Evolutionary conservation across 495 filamentous ascomycete genomes (phyloP), one percentile per base, ranked within the genome.

Genomic region (Physcia stellaris): DNA sequence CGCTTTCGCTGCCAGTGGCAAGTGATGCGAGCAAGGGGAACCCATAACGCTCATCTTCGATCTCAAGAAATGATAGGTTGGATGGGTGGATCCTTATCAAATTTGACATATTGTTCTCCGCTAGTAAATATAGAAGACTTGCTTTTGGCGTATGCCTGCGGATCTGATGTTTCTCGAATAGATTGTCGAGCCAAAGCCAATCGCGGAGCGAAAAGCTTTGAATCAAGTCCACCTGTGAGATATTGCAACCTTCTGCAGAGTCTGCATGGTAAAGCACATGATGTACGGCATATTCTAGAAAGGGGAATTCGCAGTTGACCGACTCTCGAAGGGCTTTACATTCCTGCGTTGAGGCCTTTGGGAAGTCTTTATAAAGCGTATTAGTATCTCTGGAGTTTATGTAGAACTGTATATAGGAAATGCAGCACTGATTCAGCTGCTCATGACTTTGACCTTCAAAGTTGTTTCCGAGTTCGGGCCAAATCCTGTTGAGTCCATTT

Each of bases 221-320:
- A 2, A 73, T 26, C 35, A 68, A 70, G 0, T 35, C 39, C 3
- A 40, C 20, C 49, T 72, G 70, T 5, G 51, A 37, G 16, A 66
- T 34, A 11, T 23, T 37, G 42, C 52, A 36, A 0, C 35, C 31
- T 27, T 48, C 48, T 11, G 64, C 66, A 11, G 37, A 40, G 13
- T 70, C 48, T 24, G 67, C 57, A 52, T 73, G 68, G 24, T 53
- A 46, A 9, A 73, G 51, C 5, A 71, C 40, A 51, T 62, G 35
- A 24, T 50, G 41, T 27, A 39, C 47, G 34, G 67, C 62, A 48
- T 71, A 73, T 43, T 62, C 43, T 2, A 69, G 46, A 44, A 71
- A 66, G 10, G 63, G 61, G 38, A 59, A 63, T 19, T 46, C 43
- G 4, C 38, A 18, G 20, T 39, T 46, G 43, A 48, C 34, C 20